These are phyloP conservation scores for Trapa bicornis DNA, from an alignment of 345 rosid species.

Conservation along the genomic window DNA sequence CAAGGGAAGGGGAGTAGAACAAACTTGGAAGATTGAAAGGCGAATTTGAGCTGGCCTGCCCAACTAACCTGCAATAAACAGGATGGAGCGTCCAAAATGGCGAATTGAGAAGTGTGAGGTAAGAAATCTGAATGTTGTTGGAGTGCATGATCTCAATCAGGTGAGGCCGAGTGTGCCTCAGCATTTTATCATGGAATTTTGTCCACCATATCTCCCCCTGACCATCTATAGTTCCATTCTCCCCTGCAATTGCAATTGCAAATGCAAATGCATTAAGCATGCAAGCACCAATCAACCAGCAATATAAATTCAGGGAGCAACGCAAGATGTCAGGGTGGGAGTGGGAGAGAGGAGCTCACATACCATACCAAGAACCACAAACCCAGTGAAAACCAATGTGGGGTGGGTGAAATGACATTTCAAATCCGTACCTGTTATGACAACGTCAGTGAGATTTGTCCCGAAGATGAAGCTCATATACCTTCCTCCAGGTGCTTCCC, in stretches of 20 bases:
- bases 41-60: not conserved
- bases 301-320: too few species aligned
- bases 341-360: too few species aligned
- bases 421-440: constrained; percentile 20
- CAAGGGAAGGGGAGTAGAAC: not conserved
- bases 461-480: constrained; percentile 34
- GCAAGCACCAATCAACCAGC: too few species aligned
- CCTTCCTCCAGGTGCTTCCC: constrained; percentile 33
- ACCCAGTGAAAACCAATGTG: not conserved
- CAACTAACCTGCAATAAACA: constrained; percentile 20
- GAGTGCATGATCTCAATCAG: constrained; percentile 33
- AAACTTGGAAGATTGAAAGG: not conserved
- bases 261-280: too few species aligned
- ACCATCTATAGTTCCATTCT: constrained; percentile 36
- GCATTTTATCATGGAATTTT: constrained; percentile 17
- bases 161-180: constrained; percentile 31
- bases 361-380: too few species aligned
- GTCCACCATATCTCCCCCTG: constrained; percentile 37
- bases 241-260: constrained; percentile 15
- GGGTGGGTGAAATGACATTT: not conserved
- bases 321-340: too few species aligned
- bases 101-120: constrained; percentile 29
- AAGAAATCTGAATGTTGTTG: constrained; percentile 23
- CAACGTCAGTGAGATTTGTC: constrained; percentile 33
- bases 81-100: constrained; percentile 44